A percentile compares a stretch with the other conserved stretches of the same genome.
Conservation (phyloP, 1,284 basidiomycete genomes). For the Leucoagaricus sp. region DNA sequence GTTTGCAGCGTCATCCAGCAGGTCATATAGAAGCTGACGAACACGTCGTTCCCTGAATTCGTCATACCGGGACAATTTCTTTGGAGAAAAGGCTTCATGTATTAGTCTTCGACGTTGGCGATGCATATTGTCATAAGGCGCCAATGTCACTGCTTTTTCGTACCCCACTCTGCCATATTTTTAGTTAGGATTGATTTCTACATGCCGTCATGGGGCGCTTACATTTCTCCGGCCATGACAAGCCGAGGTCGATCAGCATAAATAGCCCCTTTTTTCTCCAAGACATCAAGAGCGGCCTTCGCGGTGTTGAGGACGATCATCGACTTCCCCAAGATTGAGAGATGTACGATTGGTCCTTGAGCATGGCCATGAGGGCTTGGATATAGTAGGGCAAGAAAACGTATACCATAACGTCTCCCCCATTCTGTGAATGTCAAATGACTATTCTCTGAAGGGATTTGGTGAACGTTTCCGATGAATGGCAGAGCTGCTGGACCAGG, state of each 20-base stretch:
- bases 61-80: constrained; percentile 3
- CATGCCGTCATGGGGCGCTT: not conserved
- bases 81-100: constrained; percentile 2
- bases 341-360: constrained; percentile 4
- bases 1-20: constrained; percentile 1
- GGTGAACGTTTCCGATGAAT: constrained; percentile 9
- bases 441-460: constrained; percentile 6
- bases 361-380: not conserved
- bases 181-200: not conserved
- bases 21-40: not conserved
- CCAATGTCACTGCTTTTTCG: constrained; percentile 8
- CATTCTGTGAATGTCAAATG: constrained; percentile 2
- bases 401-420: constrained; percentile 10
- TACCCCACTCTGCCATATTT: not conserved
- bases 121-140: not conserved
- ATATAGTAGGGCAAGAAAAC: not conserved
- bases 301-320: not conserved
- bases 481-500: constrained; percentile 9
- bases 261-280: constrained; percentile 15
- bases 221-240: constrained; percentile 13
- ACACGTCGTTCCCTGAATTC: constrained; percentile 6
- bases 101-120: constrained; percentile 5
- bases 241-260: constrained; percentile 7
- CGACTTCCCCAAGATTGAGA: constrained; percentile 6
- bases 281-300: constrained; percentile 1